Percentiles rank a stretch among this genome's conserved stretches.
phyloP scores from a whole-genome alignment of 2,329 filamentous ascomycete species.

The Lachnellula suecica region DNA sequence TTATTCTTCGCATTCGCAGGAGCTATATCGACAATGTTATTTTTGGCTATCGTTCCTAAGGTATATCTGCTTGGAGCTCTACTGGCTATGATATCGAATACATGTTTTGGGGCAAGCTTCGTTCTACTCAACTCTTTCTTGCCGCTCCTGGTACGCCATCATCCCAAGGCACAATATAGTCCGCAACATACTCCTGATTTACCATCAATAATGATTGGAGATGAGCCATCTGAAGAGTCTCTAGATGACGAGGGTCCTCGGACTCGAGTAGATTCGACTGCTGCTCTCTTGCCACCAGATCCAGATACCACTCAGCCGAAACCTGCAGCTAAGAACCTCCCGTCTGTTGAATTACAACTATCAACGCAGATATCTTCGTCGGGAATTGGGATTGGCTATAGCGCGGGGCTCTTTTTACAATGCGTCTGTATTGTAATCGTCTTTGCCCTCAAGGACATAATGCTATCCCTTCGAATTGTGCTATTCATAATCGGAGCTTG shows the following conservation, averaged over 20 bases:
- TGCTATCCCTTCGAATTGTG: slow-evolving; percentile 82
- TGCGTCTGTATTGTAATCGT: slow-evolving; percentile 78
- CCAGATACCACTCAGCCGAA: slow-evolving; percentile 20
- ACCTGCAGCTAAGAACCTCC: slow-evolving; percentile 47
- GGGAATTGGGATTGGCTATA: slow-evolving; percentile 92
- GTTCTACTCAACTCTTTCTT: slow-evolving; percentile 95
- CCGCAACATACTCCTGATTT: slow-evolving; percentile 27
- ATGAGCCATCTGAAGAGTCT: slow-evolving; percentile 15
- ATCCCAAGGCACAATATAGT: slow-evolving; percentile 46
- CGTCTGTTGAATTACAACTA: slow-evolving; percentile 70
- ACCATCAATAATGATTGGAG: slow-evolving; percentile 17
- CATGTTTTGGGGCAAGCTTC: slow-evolving; percentile 91
- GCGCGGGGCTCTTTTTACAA: slow-evolving; percentile 82
- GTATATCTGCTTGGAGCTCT: slow-evolving; percentile 80
- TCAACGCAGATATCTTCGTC: slow-evolving; percentile 90
- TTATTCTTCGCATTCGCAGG: slow-evolving; percentile 83
- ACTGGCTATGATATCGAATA: slow-evolving; percentile 87
- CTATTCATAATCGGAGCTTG: slow-evolving; percentile 84
- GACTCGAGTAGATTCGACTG: slow-evolving; percentile 41
- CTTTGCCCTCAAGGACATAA: slow-evolving; percentile 70
- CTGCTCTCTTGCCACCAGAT: slow-evolving; percentile 42
- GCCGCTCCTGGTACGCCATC: slow-evolving; percentile 84
- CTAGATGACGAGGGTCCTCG: slow-evolving; percentile 18
- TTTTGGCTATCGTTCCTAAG: slow-evolving; percentile 72
- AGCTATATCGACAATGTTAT: slow-evolving; percentile 81